Conservation (phyloP, 2,329 filamentous ascomycete genomes). For the Didymella exigua region DNA sequence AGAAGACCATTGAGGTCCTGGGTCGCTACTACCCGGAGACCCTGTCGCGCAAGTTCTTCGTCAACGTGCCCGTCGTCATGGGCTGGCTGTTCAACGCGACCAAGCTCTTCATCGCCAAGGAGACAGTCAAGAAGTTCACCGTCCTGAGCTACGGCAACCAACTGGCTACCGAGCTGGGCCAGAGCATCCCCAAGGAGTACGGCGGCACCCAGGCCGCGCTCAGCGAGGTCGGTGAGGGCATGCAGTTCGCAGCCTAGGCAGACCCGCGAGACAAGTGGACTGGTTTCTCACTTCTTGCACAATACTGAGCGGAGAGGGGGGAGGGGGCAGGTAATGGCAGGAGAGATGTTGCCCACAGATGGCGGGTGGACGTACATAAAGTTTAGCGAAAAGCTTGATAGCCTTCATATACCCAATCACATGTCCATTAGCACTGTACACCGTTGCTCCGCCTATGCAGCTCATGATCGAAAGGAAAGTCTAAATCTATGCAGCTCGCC, state of each 20-base stretch:
- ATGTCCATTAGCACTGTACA: neutral
- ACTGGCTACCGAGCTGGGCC: conserved; percentile 69
- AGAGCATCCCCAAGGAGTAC: conserved; percentile 74
- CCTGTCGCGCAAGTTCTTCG: conserved; percentile 89
- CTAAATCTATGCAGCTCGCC: too few species aligned
- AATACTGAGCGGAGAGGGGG: neutral
- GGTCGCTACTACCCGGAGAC: conserved; percentile 87
- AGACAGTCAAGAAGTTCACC: conserved; percentile 57
- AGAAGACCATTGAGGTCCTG: conserved; percentile 82
- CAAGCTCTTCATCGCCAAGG: conserved; percentile 54
- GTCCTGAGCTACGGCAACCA: conserved; percentile 65
- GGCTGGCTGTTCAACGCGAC: conserved; percentile 67
- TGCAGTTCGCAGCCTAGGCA: conserved; percentile 40
- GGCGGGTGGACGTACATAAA: neutral
- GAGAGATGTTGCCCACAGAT: neutral
- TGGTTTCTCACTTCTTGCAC: neutral
- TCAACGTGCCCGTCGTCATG: conserved; percentile 92
- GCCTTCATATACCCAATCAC: conserved; percentile 22
- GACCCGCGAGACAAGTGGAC: neutral
- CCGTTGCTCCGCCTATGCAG: neutral
- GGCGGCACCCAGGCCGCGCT: conserved; percentile 72
- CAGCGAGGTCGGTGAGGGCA: conserved; percentile 50
- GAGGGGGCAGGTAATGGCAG: conserved; percentile 28
- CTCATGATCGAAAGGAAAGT: too few species aligned
- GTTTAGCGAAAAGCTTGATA: conserved; percentile 11